phyloP scores from a whole-genome alignment of 169 alveolate genomes.

The Plasmodium gaboni region DNA sequence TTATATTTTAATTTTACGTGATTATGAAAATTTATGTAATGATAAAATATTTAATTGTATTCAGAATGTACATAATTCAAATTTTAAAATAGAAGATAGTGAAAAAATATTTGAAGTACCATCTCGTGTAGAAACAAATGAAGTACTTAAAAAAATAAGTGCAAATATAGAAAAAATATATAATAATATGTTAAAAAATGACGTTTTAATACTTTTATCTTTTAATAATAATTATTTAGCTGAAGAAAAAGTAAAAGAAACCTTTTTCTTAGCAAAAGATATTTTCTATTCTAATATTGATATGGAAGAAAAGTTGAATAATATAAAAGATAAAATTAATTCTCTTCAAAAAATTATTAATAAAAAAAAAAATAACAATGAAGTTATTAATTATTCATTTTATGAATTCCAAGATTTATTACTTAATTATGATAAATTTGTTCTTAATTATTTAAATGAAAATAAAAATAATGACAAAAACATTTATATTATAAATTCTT shows the following conservation, averaged over 20 bases:
- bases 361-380: slow-evolving; percentile 22
- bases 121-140: slow-evolving; percentile 61
- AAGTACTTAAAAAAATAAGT: slow-evolving; percentile 36
- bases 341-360: slow-evolving; percentile 18
- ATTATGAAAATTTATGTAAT: slow-evolving; percentile 72
- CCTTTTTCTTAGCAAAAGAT: slow-evolving; percentile 47
- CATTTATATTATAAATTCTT: slow-evolving; percentile 36
- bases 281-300: slow-evolving; percentile 35
- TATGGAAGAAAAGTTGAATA: slow-evolving; percentile 29
- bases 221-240: slow-evolving; percentile 62
- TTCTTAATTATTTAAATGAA: slow-evolving; percentile 35
- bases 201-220: slow-evolving; percentile 44
- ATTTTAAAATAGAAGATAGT: slow-evolving; percentile 33
- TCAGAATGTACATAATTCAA: slow-evolving; percentile 15
- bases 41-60: slow-evolving; percentile 46
- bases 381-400: not conserved
- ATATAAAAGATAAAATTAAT: slow-evolving; percentile 23
- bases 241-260: slow-evolving; percentile 61
- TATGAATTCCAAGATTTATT: slow-evolving; percentile 24
- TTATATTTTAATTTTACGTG: slow-evolving; percentile 56
- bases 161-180: slow-evolving; percentile 50
- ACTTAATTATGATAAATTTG: slow-evolving; percentile 22
- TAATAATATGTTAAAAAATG: slow-evolving; percentile 30
- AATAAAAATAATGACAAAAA: slow-evolving; percentile 37
- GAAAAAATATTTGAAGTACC: slow-evolving; percentile 48